Conservation (phyloP, 2,329 filamentous ascomycete species). For the Dryadomyces quercivorus region DNA sequence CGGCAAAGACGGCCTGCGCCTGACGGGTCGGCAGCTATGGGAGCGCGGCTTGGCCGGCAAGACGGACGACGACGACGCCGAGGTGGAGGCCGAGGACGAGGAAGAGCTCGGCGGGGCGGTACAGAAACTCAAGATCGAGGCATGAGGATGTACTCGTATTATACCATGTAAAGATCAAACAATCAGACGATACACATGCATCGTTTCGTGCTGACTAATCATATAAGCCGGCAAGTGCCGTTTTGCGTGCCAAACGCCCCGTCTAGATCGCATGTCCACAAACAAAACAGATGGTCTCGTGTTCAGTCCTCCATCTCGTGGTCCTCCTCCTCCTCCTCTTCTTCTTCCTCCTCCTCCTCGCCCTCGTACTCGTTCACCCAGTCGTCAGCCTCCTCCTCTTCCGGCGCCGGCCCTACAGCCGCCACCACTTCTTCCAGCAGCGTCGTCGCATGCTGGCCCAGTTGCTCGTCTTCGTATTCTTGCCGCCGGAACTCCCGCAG, state of each 20-base stretch:
- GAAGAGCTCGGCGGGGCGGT: slow-evolving; percentile 40
- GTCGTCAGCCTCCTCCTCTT: slow-evolving; percentile 40
- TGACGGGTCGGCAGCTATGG: slow-evolving; percentile 69
- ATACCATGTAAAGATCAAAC: not conserved
- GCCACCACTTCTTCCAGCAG: slow-evolving; percentile 51
- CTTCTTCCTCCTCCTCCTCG: slow-evolving; percentile 38
- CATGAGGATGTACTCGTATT: not conserved
- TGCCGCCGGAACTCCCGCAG: slow-evolving; percentile 65
- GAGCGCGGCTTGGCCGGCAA: slow-evolving; percentile 60
- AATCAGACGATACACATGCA: not conserved
- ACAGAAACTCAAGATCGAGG: slow-evolving; percentile 60
- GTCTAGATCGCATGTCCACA: not conserved
- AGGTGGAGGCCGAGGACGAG: slow-evolving; percentile 56
- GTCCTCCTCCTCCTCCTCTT: slow-evolving; percentile 29
- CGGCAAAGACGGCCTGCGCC: slow-evolving; percentile 53
- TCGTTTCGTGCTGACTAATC: not conserved
- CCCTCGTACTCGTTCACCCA: slow-evolving; percentile 35
- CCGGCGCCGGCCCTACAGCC: slow-evolving; percentile 48
- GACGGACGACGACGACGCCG: slow-evolving; percentile 47
- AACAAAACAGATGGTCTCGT: not conserved
- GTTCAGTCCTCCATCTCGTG: not conserved
- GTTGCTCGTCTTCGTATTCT: slow-evolving; percentile 74
- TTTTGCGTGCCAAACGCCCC: slow-evolving; percentile 1
- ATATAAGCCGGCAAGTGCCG: not conserved
- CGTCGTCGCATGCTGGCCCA: slow-evolving; percentile 65